Evolutionary conservation across 495 filamentous ascomycete species (phyloP), one percentile per base, ranked within the genome.

Genomic region (Talaromyces wortmannii): DNA sequence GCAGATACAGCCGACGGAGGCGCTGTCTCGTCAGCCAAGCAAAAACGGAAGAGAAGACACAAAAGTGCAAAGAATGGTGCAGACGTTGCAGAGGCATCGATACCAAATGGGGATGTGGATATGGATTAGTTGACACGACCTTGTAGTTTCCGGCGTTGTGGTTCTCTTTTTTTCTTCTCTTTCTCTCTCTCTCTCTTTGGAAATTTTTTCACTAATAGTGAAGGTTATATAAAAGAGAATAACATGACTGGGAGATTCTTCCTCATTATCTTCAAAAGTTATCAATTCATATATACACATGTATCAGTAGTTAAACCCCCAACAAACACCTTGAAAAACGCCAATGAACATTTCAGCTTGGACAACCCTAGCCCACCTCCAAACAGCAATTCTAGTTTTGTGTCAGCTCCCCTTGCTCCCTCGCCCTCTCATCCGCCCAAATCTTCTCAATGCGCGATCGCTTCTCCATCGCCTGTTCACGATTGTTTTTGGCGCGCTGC

Each of bases 401-500:
- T n/a, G n/a, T 7, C 7, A 49, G 17, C 42, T 55, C 49, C 31
- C 59, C 59, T 49, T 52, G 45, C 48, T 67, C 65, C 2, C 66
- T 29, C 11, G 55, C 66, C 52, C 68, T 68, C 62, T 77, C 74
- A 17, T 95, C 89, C 32, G 82, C 83, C 91, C 91, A 97, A 42
- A 81, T 79, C 64, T 78, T 77, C 67, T 86, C 78, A 57, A 95
- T 83, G 60, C 79, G 77, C 52, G 80, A 76, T 54, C 83, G 79
- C 67, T 90, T 89, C 58, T 73, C 73, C 61, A 79, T 79, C 42
- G 91, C 91, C 31, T 70, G 65, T 59, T 87, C 85, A 50, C 92
- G 83, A 70, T 97, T 97, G 63, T 67, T 64, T 61, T 78, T 83
- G 29, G 90, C 91, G 23, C 84, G 83, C 67, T 91, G 86, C 5